phyloP scores from a whole-genome alignment of 2,329 filamentous ascomycete genomes.

The Trematosphaeria pertusa region DNA sequence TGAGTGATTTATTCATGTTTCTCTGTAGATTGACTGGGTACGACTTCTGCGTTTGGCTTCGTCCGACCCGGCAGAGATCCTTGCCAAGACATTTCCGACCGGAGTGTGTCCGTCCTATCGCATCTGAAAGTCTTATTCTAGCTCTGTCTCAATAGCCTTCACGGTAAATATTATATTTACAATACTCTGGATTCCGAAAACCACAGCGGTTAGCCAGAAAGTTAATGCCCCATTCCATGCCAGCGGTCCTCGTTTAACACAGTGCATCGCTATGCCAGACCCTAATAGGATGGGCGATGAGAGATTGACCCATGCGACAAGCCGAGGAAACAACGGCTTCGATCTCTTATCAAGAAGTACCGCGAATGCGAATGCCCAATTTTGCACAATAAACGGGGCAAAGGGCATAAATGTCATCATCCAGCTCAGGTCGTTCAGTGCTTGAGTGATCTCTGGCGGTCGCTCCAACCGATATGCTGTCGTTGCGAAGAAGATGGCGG shows the following conservation, averaged over 20 bases:
- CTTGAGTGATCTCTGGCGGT: conserved; percentile 25
- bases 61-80: not conserved
- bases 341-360: conserved; percentile 8
- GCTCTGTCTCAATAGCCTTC: conserved; percentile 8
- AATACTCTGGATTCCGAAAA: conserved; percentile 13
- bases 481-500: conserved; percentile 26
- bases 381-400: conserved; percentile 16
- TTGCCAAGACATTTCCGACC: not conserved
- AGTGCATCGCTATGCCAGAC: conserved; percentile 17
- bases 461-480: conserved; percentile 27
- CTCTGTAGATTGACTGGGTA: not conserved
- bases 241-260: conserved; percentile 9
- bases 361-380: conserved; percentile 14
- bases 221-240: conserved; percentile 18
- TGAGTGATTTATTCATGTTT: not conserved
- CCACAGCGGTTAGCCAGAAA: conserved; percentile 15
- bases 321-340: conserved; percentile 10
- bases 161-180: conserved; percentile 5
- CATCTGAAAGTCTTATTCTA: conserved; percentile 1
- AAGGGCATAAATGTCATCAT: conserved; percentile 21
- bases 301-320: conserved; percentile 14
- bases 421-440: conserved; percentile 25
- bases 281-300: conserved; percentile 12
- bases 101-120: not conserved
- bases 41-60: not conserved